phyloP scores from a whole-genome alignment of 2,329 filamentous ascomycete species.

The Dothistroma septosporum region DNA sequence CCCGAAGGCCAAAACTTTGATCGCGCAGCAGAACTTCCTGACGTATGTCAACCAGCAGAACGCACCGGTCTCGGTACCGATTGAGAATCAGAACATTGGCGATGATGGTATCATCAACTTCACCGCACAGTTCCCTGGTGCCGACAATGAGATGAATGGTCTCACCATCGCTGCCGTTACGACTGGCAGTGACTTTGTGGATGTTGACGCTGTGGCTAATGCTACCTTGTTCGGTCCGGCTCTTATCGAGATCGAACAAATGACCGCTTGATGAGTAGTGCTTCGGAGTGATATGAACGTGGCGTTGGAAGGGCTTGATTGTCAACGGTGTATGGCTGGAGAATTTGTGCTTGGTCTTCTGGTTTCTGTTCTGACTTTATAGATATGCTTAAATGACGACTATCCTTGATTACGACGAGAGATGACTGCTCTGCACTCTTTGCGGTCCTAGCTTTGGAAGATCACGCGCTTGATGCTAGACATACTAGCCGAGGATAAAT shows the following conservation, averaged over 20 bases:
- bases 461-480: no score
- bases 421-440: no score
- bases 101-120: conserved; percentile 44
- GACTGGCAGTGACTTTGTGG: conserved; percentile 40
- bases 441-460: no score
- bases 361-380: neutral
- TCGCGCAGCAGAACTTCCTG: neutral
- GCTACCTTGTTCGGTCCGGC: conserved; percentile 46
- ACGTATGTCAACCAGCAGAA: conserved; percentile 47
- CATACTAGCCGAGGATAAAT: no score
- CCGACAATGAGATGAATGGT: conserved; percentile 47
- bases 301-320: neutral
- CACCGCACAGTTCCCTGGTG: conserved; percentile 50
- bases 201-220: conserved; percentile 36
- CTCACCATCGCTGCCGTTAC: conserved; percentile 51
- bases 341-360: neutral
- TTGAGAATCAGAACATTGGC: conserved; percentile 40
- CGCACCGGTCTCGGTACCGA: conserved; percentile 42
- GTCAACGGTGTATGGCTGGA: neutral
- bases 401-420: neutral
- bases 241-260: conserved; percentile 46
- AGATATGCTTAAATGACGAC: neutral
- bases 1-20: neutral
- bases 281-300: neutral
- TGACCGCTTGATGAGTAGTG: conserved; percentile 33